Evolutionary conservation across 2,329 filamentous ascomycete species (phyloP).

Genomic region (Aspergillus sp.): DNA sequence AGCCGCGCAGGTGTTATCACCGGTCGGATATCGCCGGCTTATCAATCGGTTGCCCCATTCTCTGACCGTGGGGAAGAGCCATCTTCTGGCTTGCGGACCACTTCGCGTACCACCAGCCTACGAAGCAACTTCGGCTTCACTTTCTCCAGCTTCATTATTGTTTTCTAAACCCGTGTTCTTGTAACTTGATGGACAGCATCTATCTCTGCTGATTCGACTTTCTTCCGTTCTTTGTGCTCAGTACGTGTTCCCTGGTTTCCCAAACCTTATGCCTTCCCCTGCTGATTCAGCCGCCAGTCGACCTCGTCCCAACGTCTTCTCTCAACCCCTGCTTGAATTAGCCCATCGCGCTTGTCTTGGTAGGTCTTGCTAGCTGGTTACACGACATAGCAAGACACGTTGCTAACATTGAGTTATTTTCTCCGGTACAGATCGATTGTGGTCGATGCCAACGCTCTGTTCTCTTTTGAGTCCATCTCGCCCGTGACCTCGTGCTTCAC

Average conservation of each 20-base stretch:
- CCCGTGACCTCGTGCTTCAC: not conserved
- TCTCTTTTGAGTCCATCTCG: not conserved
- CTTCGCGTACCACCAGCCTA: not conserved
- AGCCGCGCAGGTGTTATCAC: not conserved
- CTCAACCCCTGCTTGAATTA: not conserved
- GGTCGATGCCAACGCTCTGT: not conserved
- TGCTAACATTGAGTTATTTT: no score
- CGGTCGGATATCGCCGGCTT: conserved; percentile 2
- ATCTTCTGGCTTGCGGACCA: not conserved
- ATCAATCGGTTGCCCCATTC: not conserved
- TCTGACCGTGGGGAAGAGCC: not conserved
- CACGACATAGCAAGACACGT: no score
- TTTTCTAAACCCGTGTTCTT: no score
- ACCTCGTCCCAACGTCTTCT: not conserved
- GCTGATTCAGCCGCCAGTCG: not conserved
- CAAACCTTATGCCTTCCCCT: not conserved
- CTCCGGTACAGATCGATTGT: not conserved
- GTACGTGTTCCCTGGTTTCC: not conserved
- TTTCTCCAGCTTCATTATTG: not conserved
- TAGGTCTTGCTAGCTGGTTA: no score
- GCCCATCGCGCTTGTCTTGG: no score
- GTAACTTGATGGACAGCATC: no score
- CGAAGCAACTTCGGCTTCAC: not conserved
- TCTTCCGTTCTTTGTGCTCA: no score
- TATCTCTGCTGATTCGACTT: no score